Conservation (phyloP, 495 filamentous ascomycete genomes). For the Penicillium diatomitis region DNA sequence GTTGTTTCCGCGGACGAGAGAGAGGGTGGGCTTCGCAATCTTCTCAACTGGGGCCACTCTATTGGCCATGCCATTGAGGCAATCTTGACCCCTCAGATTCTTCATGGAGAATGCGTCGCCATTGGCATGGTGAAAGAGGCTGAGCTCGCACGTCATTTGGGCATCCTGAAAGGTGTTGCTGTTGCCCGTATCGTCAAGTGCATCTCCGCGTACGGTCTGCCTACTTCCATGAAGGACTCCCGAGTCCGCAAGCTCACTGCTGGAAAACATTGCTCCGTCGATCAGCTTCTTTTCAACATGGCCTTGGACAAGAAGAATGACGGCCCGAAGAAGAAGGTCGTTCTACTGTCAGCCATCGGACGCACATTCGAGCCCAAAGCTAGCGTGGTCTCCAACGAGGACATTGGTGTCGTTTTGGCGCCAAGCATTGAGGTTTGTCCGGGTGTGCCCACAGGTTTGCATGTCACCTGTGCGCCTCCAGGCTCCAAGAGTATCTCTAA, state of each 20-base stretch:
- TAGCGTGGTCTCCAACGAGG: slow-evolving; percentile 75
- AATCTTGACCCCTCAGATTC: slow-evolving; percentile 86
- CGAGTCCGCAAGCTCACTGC: slow-evolving; percentile 78
- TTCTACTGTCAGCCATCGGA: slow-evolving; percentile 88
- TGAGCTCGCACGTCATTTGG: slow-evolving; percentile 82
- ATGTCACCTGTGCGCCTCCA: slow-evolving; percentile 74
- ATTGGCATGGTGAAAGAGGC: slow-evolving; percentile 99
- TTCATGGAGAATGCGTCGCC: slow-evolving; percentile 92
- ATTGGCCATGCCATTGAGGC: slow-evolving; percentile 97
- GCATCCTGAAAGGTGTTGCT: slow-evolving; percentile 75
- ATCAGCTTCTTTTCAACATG: slow-evolving; percentile 84
- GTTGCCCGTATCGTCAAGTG: slow-evolving; percentile 87
- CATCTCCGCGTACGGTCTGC: slow-evolving; percentile 85
- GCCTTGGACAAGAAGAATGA: slow-evolving; percentile 98
- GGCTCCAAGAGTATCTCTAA: slow-evolving; percentile 99
- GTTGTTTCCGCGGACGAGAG: slow-evolving; percentile 91
- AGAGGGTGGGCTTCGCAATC: slow-evolving; percentile 87
- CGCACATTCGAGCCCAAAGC: slow-evolving; percentile 78
- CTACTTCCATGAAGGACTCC: slow-evolving; percentile 76
- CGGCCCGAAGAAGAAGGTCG: slow-evolving; percentile 89
- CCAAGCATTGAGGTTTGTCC: slow-evolving; percentile 67
- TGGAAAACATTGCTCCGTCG: slow-evolving; percentile 83
- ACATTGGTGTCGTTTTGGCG: slow-evolving; percentile 77
- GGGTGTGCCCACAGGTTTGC: slow-evolving; percentile 50
- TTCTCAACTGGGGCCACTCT: slow-evolving; percentile 96